Conservation (phyloP, 2,329 filamentous ascomycete species). For the Chrysoporthe deuterocubensis region DNA sequence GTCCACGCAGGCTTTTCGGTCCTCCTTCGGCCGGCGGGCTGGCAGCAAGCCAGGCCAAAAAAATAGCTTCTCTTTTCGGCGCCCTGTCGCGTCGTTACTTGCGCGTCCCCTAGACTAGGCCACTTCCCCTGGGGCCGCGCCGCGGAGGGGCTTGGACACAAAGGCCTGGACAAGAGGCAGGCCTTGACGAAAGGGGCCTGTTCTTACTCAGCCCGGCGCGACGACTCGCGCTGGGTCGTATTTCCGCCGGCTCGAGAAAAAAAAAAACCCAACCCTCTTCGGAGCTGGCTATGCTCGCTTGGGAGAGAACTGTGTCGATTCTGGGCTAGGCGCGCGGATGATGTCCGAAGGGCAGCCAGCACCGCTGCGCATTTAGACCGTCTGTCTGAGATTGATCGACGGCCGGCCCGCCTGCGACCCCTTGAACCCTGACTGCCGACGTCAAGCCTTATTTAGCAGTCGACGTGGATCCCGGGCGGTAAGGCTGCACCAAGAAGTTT, state of each 20-base stretch:
- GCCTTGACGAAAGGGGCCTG: neutral
- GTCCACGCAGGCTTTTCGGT: neutral
- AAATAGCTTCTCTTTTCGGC: too few species aligned
- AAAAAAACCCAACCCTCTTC: too few species aligned
- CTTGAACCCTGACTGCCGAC: neutral
- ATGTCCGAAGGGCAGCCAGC: neutral
- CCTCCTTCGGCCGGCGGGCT: too few species aligned
- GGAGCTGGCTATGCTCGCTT: too few species aligned
- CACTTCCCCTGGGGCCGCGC: too few species aligned
- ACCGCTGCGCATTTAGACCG: neutral
- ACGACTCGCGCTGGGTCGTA: neutral
- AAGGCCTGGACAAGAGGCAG: neutral
- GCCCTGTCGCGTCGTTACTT: neutral
- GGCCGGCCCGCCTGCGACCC: neutral
- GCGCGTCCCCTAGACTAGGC: neutral
- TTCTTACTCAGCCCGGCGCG: neutral
- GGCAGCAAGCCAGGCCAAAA: too few species aligned
- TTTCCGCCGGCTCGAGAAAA: neutral
- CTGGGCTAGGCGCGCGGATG: neutral
- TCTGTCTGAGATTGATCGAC: constrained; percentile 3
- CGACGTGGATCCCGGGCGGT: neutral
- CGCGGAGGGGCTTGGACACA: neutral
- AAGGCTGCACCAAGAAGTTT: constrained; percentile 3
- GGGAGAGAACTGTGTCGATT: neutral
- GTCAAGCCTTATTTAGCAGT: constrained; percentile 1